A percentile compares a stretch with the other conserved stretches of the same genome.
These are phyloP conservation scores for Aspergillus fischeri DNA, from an alignment of 2,329 filamentous ascomycete genomes.

Conservation along the genomic window DNA sequence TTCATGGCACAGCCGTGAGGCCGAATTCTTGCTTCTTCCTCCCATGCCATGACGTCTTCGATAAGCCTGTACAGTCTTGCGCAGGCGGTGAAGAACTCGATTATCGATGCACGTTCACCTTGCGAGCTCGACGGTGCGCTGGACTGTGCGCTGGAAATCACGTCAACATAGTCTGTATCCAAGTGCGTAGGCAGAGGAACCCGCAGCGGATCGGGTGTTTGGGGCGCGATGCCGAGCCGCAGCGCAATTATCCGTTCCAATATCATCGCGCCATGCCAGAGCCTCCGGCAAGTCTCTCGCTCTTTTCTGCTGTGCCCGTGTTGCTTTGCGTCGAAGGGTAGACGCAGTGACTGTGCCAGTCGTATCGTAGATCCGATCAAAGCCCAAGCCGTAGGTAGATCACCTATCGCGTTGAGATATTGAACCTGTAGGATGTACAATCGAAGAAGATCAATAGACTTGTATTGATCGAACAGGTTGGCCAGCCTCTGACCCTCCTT, in stretches of 20 bases:
- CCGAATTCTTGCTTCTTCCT: constrained; percentile 17
- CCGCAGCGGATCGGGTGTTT: constrained; percentile 13
- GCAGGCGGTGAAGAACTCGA: constrained; percentile 21
- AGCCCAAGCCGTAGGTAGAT: constrained; percentile 19
- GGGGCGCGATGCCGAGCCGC: constrained; percentile 15
- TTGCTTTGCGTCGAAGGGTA: constrained; percentile 15
- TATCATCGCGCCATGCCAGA: constrained; percentile 25
- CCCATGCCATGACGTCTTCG: constrained; percentile 17
- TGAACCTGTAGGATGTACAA: constrained; percentile 19
- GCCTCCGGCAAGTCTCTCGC: constrained; percentile 17
- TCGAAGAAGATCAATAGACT: constrained; percentile 13
- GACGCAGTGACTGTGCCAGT: constrained; percentile 15
- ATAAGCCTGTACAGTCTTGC: constrained; percentile 20
- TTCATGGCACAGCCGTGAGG: constrained; percentile 13
- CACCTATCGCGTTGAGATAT: constrained; percentile 20
- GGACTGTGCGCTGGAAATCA: constrained; percentile 11
- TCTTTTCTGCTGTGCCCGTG: constrained; percentile 9
- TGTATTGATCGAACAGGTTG: constrained; percentile 8
- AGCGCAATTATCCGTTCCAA: constrained; percentile 22
- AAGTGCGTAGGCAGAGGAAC: constrained; percentile 19
- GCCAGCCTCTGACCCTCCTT: constrained; percentile 15
- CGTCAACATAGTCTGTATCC: constrained; percentile 23
- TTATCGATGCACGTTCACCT: constrained; percentile 19
- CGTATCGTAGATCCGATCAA: constrained; percentile 20
- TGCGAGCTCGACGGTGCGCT: background rate